phyloP scores from a whole-genome alignment of 129 eudicot genomes.

The Saposhnikovia divaricata region DNA sequence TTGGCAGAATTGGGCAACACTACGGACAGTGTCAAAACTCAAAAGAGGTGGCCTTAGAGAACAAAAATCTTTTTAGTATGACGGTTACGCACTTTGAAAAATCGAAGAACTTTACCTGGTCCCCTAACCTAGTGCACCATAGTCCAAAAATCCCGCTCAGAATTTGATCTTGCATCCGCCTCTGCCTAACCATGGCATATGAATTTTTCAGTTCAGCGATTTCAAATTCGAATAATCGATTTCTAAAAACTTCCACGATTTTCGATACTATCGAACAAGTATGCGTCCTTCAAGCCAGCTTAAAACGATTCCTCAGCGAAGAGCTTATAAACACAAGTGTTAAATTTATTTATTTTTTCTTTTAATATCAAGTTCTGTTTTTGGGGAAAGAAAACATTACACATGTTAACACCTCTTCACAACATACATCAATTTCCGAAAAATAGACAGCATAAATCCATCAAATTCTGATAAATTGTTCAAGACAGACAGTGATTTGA shows the following conservation, averaged over 20 bases:
- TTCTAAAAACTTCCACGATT: not conserved
- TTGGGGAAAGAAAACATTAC: not conserved
- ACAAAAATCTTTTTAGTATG: too few species aligned
- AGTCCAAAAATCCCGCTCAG: not conserved
- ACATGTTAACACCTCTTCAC: not conserved
- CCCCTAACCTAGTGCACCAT: not conserved
- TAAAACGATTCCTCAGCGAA: not conserved
- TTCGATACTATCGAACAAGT: not conserved
- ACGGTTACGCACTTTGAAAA: too few species aligned
- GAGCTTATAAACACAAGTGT: not conserved
- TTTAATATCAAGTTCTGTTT: not conserved
- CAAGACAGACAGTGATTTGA: not conserved
- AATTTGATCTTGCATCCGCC: not conserved
- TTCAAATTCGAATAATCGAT: not conserved
- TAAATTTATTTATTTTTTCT: not conserved
- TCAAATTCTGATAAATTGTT: not conserved
- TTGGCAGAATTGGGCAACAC: not conserved
- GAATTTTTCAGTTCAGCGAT: not conserved
- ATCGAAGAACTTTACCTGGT: too few species aligned
- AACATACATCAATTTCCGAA: not conserved
- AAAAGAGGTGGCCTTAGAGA: not conserved
- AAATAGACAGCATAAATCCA: not conserved
- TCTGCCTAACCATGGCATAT: not conserved
- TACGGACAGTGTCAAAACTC: too few species aligned
- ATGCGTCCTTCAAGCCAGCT: not conserved